Evolutionary conservation across 441 rosid species (phyloP), one percentile per base, ranked within the genome.

Genomic region (Croton setiger): DNA sequence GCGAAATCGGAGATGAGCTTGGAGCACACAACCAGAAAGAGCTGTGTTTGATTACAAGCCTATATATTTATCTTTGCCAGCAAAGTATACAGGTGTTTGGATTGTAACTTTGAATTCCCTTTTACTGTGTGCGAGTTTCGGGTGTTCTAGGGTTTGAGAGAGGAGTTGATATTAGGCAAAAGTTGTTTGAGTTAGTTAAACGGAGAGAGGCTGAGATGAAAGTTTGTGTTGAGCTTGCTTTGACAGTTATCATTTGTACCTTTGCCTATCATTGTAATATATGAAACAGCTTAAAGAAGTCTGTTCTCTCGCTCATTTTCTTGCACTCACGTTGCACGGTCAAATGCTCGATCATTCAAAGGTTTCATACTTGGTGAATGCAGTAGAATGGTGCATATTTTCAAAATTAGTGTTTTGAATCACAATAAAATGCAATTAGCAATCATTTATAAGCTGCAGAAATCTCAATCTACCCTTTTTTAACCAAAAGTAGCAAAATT

Each of bases 251-350:
- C 27, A 31, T 39, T 57, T 54, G 53, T 67, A 67, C 60, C 61
- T 43, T 35, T 72, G 55, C 37, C 43, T 54, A 44, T 59, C 70
- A 13, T 27, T 67, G 75, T 63, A 76, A 70, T 70, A 48, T 47
- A 70, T 68, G 43, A 59, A 63, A 59, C 21, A 57, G 20, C 53
- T 57, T 8, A 58, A 17, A 27, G 54, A 27, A 27, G 31, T 27
- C 58, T 58, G 8, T n/a, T 3, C 68, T 55, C 31, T 33, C 4
- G n/a, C 33, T 10, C 64, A 54, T 21, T 43, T 66, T 2, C 72
- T 72, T 63, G 1, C 70, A 52, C 31, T 41, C 4, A 20, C 36
- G n/a, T n/a, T n/a, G n/a, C n/a, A n/a, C n/a, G n/a, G n/a, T n/a
- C n/a, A n/a, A n/a, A n/a, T n/a, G n/a, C n/a, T n/a, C n/a, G n/a